phyloP scores from a whole-genome alignment of 768 basidiomycete genomes.

The Suillus subalutaceus region DNA sequence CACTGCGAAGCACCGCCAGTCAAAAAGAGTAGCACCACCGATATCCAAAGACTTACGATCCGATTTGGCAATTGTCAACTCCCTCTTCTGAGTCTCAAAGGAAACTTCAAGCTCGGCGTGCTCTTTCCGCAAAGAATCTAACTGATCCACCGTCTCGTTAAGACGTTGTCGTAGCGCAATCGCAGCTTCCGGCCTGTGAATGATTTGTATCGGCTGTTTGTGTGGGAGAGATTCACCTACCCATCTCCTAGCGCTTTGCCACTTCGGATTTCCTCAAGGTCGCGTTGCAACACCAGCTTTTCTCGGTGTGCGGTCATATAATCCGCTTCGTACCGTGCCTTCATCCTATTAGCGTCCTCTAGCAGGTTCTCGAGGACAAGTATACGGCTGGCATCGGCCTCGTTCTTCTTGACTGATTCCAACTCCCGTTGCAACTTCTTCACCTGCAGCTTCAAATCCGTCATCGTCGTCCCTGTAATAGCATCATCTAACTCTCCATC shows the following conservation, averaged over 20 bases:
- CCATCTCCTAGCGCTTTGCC: slow-evolving; percentile 86
- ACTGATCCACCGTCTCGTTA: slow-evolving; percentile 84
- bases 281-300: slow-evolving; percentile 75
- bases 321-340: slow-evolving; percentile 85
- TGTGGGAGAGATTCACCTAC: slow-evolving; percentile 43
- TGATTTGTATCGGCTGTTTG: slow-evolving; percentile 7
- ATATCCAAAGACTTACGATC: slow-evolving; percentile 58
- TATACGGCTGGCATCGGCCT: slow-evolving; percentile 74
- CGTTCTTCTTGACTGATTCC: slow-evolving; percentile 70
- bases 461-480: slow-evolving; percentile 82
- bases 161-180: slow-evolving; percentile 87
- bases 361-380: slow-evolving; percentile 90
- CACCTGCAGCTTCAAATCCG: slow-evolving; percentile 88
- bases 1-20: slow-evolving; percentile 48
- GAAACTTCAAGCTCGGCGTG: slow-evolving; percentile 74
- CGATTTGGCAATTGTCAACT: slow-evolving; percentile 83
- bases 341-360: slow-evolving; percentile 90
- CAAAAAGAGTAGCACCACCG: slow-evolving; percentile 7
- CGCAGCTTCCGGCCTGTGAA: slow-evolving; percentile 73
- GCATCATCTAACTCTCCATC: slow-evolving; percentile 90
- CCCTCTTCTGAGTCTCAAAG: slow-evolving; percentile 60
- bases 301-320: slow-evolving; percentile 85
- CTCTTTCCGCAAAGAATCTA: slow-evolving; percentile 69
- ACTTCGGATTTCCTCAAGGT: slow-evolving; percentile 86
- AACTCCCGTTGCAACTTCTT: slow-evolving; percentile 82